phyloP scores from a whole-genome alignment of 2,329 filamentous ascomycete genomes.

The Colletotrichum brevisporum region DNA sequence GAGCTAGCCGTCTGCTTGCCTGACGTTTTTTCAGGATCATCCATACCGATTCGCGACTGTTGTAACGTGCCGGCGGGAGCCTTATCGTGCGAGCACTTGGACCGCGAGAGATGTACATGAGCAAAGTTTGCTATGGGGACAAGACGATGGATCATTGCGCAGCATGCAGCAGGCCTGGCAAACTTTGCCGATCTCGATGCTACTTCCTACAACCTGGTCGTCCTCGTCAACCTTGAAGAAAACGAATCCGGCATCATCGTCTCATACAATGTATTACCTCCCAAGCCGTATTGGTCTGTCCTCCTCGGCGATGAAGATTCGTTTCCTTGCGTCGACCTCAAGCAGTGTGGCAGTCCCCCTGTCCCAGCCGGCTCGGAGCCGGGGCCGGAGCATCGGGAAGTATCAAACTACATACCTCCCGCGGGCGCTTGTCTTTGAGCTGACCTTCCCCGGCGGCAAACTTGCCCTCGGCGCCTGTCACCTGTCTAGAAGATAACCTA shows the following conservation, averaged over 20 bases:
- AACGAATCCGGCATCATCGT: constrained; percentile 3
- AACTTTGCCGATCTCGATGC: constrained; percentile 33
- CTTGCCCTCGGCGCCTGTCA: neutral
- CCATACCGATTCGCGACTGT: neutral
- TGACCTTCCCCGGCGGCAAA: neutral
- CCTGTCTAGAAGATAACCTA: neutral
- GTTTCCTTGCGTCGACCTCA: neutral
- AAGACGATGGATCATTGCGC: constrained; percentile 36
- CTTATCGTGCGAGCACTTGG: constrained; percentile 7
- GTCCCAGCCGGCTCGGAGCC: neutral
- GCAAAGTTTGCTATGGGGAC: constrained; percentile 26
- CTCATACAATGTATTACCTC: neutral
- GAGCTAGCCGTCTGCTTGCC: constrained; percentile 4
- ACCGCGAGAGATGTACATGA: constrained; percentile 11
- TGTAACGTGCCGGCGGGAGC: constrained; percentile 9
- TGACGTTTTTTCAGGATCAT: neutral
- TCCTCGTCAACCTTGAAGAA: neutral
- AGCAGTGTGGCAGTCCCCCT: neutral
- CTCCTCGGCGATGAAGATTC: neutral
- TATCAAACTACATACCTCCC: neutral
- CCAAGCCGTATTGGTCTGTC: neutral
- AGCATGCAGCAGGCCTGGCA: constrained; percentile 13
- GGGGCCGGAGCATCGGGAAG: constrained; percentile 16
- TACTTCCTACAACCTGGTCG: neutral
- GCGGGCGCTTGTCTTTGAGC: too few relatives aligned